Percentiles rank a stretch among this genome's conserved stretches.
These are phyloP conservation scores for Dioscorea cayenensis DNA, from an alignment of 116 monocot species.

Conservation along the genomic window DNA sequence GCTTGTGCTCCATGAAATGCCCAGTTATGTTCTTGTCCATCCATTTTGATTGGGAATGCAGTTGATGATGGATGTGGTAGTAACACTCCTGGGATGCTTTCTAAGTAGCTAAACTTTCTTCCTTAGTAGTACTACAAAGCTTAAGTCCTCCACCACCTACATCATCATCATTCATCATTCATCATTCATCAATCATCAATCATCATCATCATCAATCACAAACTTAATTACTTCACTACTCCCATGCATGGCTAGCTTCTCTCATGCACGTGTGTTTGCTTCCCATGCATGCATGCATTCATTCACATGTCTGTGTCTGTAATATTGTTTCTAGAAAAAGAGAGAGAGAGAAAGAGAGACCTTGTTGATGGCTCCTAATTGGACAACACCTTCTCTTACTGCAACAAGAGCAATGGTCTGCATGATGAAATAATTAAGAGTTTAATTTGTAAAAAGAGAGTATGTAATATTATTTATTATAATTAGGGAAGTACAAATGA, in stretches of 20 bases:
- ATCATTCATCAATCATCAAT: too few species aligned
- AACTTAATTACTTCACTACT: not conserved
- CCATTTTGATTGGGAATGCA: conserved; percentile 11
- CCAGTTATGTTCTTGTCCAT: conserved; percentile 10
- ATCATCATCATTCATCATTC: not conserved
- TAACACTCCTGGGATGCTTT: conserved; percentile 66
- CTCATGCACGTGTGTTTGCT: not conserved
- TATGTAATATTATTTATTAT: too few species aligned
- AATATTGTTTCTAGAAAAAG: not conserved
- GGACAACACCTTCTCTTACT: conserved; percentile 71
- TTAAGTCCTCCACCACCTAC: conserved; percentile 50
- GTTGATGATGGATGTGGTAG: conserved; percentile 65
- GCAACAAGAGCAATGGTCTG: conserved; percentile 72
- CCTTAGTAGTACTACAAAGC: conserved; percentile 45
- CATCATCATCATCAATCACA: too few species aligned
- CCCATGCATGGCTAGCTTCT: conserved; percentile 1
- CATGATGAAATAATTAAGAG: not conserved
- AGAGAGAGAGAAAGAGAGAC: conserved; percentile 16
- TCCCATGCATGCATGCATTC: conserved; percentile 5
- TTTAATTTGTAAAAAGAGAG: too few species aligned
- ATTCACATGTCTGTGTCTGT: not conserved
- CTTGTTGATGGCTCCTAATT: conserved; percentile 64
- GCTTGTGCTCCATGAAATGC: not conserved
- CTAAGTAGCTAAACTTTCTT: conserved; percentile 57
- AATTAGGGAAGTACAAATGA: too few species aligned